A percentile compares a stretch with the other conserved stretches of the same genome.
phyloP scores from a whole-genome alignment of 208 protist species.

The Acanthamoeba sp. region DNA sequence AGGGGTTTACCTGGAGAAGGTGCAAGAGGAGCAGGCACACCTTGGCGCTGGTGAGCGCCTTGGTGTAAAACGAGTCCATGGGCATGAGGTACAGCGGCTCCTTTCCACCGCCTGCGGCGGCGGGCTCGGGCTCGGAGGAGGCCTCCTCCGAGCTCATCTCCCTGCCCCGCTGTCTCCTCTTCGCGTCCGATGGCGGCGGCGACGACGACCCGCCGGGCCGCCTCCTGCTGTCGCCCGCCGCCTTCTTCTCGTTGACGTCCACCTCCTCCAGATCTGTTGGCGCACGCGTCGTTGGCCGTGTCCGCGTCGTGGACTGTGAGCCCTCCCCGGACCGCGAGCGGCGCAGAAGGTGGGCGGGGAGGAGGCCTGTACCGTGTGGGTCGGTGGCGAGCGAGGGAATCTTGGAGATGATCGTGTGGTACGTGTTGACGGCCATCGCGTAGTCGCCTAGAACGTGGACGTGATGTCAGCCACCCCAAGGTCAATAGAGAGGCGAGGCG shows the following conservation, averaged over 20 bases:
- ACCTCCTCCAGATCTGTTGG: constrained; percentile 1
- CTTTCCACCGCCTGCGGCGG: neutral
- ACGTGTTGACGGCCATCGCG: neutral
- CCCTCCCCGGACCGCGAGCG: neutral
- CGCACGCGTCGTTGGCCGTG: too few relatives aligned
- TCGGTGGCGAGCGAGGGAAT: constrained; percentile 20
- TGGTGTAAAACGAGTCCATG: constrained; percentile 16
- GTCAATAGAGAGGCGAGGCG: neutral
- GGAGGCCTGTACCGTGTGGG: constrained; percentile 5
- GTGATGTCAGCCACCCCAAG: neutral
- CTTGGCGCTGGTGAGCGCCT: neutral
- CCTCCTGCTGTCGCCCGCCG: neutral
- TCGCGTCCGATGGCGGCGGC: too few relatives aligned
- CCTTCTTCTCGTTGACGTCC: constrained; percentile 15
- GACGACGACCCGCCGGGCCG: neutral
- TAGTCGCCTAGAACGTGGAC: neutral
- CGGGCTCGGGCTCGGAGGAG: neutral
- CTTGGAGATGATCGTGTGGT: neutral
- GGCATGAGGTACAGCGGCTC: neutral
- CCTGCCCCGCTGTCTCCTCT: too few relatives aligned
- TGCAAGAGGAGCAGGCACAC: neutral
- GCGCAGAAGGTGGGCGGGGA: too few relatives aligned
- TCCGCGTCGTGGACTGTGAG: too few relatives aligned
- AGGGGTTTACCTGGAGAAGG: neutral
- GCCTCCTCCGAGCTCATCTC: too few relatives aligned